Evolutionary conservation across 1,284 basidiomycete species (phyloP).

Genomic region (Kwoniella shivajii): DNA sequence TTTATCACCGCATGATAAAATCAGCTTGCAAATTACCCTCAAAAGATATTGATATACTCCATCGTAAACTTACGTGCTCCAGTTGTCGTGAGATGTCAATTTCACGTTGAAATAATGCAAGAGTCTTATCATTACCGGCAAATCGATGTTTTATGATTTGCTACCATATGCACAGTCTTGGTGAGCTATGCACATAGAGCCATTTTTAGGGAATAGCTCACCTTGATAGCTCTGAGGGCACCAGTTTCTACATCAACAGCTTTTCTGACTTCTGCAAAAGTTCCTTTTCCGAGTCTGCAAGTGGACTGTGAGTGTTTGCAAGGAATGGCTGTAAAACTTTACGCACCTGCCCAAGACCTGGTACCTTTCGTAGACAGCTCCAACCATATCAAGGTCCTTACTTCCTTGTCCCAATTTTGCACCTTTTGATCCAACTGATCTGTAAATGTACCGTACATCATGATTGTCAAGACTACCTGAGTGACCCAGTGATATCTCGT

Average conservation of each 20-base stretch:
- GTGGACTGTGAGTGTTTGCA: background rate
- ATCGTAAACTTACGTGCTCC: conserved; percentile 62
- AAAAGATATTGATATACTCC: background rate
- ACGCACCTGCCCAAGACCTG: conserved; percentile 47
- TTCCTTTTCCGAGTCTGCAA: conserved; percentile 51
- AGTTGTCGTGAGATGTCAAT: conserved; percentile 75
- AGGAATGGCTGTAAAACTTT: background rate
- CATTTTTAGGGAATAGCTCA: conserved; percentile 16
- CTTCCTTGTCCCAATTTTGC: conserved; percentile 16
- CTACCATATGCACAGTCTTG: conserved; percentile 36
- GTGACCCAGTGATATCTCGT: conserved; percentile 78
- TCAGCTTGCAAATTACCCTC: too few species aligned
- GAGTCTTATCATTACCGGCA: conserved; percentile 54
- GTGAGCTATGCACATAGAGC: conserved; percentile 37
- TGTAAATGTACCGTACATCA: conserved; percentile 57
- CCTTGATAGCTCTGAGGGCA: conserved; percentile 52
- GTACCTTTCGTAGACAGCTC: conserved; percentile 53
- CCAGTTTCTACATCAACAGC: conserved; percentile 52
- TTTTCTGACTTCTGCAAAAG: conserved; percentile 54
- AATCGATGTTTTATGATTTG: conserved; percentile 55
- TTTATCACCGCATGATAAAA: conserved; percentile 23
- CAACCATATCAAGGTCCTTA: conserved; percentile 51
- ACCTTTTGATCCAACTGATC: conserved; percentile 47
- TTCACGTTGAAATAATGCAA: conserved; percentile 67
- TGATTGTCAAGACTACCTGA: conserved; percentile 54